phyloP scores from a whole-genome alignment of 805 yeast species.

The Allodekkera sacchari region DNA sequence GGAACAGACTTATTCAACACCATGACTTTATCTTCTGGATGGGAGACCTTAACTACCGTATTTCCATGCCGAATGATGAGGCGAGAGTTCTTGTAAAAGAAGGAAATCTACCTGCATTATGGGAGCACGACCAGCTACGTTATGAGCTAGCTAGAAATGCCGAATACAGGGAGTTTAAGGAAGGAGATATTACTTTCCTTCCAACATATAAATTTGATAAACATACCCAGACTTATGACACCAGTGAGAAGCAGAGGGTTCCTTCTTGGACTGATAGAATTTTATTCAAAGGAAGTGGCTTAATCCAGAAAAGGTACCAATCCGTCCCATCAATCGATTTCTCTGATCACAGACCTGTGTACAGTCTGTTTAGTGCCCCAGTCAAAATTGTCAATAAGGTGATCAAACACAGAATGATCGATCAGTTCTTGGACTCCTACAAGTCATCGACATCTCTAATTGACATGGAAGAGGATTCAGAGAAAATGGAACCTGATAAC shows the following conservation, averaged over 20 bases:
- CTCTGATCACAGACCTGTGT: constrained; percentile 94
- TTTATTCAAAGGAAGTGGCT: constrained; percentile 48
- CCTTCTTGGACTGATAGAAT: constrained; percentile 98
- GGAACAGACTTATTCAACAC: constrained; percentile 69
- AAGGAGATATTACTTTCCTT: constrained; percentile 63
- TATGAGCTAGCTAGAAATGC: constrained; percentile 64
- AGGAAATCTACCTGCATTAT: constrained; percentile 40
- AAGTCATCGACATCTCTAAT: constrained; percentile 26
- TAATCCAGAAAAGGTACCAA: constrained; percentile 62
- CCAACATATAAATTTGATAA: constrained; percentile 94
- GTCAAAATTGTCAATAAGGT: constrained; percentile 66
- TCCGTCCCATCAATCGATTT: constrained; percentile 49
- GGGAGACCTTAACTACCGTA: constrained; percentile 89
- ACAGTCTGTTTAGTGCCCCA: constrained; percentile 59
- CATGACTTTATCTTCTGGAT: constrained; percentile 89
- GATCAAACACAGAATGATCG: constrained; percentile 44
- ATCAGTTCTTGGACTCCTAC: constrained; percentile 51
- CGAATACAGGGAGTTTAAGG: constrained; percentile 70
- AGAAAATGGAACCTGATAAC: constrained; percentile 6
- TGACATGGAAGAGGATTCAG: constrained; percentile 22
- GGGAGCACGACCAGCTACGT: constrained; percentile 71
- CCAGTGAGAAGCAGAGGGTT: constrained; percentile 84
- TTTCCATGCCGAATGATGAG: constrained; percentile 61
- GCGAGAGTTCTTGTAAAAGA: constrained; percentile 49
- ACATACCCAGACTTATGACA: constrained; percentile 72